Conservation (phyloP, 257 asterid species). For the Lycium barbarum region DNA sequence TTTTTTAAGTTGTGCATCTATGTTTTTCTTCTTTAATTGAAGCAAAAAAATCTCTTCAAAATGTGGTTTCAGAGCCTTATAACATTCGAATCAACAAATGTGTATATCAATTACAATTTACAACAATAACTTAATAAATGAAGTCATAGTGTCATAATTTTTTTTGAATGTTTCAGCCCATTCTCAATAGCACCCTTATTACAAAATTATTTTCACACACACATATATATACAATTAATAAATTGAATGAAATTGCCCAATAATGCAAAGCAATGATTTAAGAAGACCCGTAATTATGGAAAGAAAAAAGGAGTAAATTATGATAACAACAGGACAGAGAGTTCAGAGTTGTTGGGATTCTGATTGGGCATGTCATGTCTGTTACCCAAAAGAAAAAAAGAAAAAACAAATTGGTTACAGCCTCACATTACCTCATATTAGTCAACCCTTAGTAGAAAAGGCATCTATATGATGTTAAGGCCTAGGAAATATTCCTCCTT, state of each 20-base stretch:
- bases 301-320: neutral
- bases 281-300: neutral
- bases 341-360: neutral
- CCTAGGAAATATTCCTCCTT: too few relatives aligned
- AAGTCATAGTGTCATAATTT: neutral
- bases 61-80: neutral
- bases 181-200: neutral
- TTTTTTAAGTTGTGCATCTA: too few relatives aligned
- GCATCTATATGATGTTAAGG: neutral
- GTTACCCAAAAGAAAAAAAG: too few relatives aligned
- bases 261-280: neutral
- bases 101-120: neutral
- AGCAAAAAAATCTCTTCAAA: neutral
- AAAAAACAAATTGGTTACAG: too few relatives aligned
- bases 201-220: neutral
- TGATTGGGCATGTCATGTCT: conserved; percentile 14
- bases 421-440: neutral
- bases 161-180: neutral
- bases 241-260: neutral
- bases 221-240: neutral
- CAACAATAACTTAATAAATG: neutral
- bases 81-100: neutral
- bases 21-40: too few relatives aligned
- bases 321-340: neutral
- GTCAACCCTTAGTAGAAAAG: neutral